Percentiles rank a stretch among this genome's conserved stretches.
These are phyloP conservation scores for Solanum peruvianum DNA, from an alignment of 257 asterid species.

Conservation along the genomic window DNA sequence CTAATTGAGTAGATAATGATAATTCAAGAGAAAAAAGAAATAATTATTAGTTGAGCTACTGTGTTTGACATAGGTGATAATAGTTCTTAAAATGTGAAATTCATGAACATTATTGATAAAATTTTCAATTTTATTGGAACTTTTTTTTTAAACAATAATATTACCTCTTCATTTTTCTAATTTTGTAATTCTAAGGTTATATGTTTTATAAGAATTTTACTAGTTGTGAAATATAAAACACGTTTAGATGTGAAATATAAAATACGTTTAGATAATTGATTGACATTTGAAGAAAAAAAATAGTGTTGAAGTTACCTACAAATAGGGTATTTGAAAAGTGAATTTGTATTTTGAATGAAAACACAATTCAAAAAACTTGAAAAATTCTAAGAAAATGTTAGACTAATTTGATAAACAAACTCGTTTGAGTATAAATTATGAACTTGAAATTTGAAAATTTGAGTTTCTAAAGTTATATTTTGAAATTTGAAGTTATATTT, in stretches of 20 bases:
- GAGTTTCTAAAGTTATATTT: no score
- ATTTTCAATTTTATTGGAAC: not conserved
- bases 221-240: not conserved
- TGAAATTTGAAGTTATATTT: no score
- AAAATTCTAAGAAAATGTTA: not conserved
- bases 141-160: not conserved
- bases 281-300: not conserved
- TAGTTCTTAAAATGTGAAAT: not conserved
- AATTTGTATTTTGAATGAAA: not conserved
- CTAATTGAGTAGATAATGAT: not conserved
- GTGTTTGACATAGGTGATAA: not conserved
- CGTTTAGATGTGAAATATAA: not conserved
- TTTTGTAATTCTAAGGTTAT: not conserved
- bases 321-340: not conserved
- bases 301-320: not conserved
- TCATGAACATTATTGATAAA: not conserved
- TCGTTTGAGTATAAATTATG: no score
- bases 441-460: no score
- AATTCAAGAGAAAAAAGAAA: not conserved
- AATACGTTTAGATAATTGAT: not conserved
- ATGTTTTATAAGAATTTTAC: not conserved
- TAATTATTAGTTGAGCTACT: not conserved
- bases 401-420: not conserved
- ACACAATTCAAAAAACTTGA: not conserved
- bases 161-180: not conserved